Evolutionary conservation across 208 protist genomes (phyloP).

Genomic region (Angomonas ambiguus): DNA sequence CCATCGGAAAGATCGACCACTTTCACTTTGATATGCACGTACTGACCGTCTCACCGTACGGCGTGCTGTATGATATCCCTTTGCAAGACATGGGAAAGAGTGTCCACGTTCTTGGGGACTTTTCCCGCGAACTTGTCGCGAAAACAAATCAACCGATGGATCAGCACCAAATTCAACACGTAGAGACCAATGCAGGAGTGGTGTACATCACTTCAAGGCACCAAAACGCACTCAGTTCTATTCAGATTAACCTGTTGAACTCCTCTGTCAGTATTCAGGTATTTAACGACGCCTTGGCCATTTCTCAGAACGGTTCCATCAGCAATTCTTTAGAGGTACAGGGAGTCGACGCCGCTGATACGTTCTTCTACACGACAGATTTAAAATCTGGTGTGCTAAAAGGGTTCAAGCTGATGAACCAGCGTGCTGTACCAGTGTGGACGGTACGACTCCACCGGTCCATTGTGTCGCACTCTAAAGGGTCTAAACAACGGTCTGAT

Average conservation of each 20-base stretch:
- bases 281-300: conserved; percentile 24
- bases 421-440: conserved; percentile 41
- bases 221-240: conserved; percentile 12
- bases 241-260: no score
- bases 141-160: conserved; percentile 32
- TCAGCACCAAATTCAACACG: conserved; percentile 34
- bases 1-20: conserved; percentile 47
- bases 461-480: conserved; percentile 69
- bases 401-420: conserved; percentile 38
- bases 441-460: conserved; percentile 48
- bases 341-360: conserved; percentile 17
- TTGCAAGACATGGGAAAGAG: conserved; percentile 40
- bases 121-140: conserved; percentile 32
- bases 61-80: conserved; percentile 63
- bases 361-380: conserved; percentile 49
- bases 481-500: conserved; percentile 36
- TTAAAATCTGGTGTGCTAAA: conserved; percentile 29
- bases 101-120: conserved; percentile 51
- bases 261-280: no score
- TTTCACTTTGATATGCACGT: conserved; percentile 79
- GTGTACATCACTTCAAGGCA: conserved; percentile 13
- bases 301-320: conserved; percentile 33
- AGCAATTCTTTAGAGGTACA: conserved; percentile 30
- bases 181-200: neutral
- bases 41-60: conserved; percentile 50